Percentiles rank a stretch among this genome's conserved stretches.
phyloP scores from a whole-genome alignment of 2,329 filamentous ascomycete species.

The Ophiostoma tasmaniense region DNA sequence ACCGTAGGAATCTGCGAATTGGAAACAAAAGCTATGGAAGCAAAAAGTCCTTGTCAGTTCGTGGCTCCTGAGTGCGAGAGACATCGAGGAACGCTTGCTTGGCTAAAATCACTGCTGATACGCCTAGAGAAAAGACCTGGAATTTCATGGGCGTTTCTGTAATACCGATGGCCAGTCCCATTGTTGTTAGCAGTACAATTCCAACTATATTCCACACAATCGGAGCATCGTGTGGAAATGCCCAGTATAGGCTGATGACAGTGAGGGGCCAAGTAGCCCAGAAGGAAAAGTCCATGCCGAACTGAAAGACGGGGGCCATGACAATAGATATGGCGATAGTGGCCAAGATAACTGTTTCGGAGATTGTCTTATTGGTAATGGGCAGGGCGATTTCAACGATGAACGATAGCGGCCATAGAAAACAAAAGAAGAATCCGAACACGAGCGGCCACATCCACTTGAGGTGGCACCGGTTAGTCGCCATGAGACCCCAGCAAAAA shows the following conservation, averaged over 20 bases:
- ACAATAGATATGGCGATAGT: neutral
- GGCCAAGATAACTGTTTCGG: neutral
- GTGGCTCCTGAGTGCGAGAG: neutral
- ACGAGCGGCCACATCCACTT: neutral
- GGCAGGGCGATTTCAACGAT: neutral
- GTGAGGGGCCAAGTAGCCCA: neutral
- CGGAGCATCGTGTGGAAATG: neutral
- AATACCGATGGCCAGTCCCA: neutral
- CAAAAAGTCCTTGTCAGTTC: neutral
- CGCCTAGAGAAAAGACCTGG: neutral
- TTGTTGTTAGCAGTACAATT: neutral
- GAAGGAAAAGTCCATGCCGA: neutral
- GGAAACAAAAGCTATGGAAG: too few species aligned
- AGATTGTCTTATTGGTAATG: neutral
- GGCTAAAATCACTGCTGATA: neutral
- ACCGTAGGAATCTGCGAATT: too few species aligned
- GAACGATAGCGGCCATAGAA: neutral
- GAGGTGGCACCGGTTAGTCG: neutral
- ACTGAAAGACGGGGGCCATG: neutral
- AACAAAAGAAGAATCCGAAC: neutral
- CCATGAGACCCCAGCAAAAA: neutral
- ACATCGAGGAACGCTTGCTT: neutral
- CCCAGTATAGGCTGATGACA: neutral
- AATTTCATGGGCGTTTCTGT: neutral
- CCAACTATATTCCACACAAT: neutral